Evolutionary conservation across 768 basidiomycete genomes (phyloP).

Genomic region (Lyophyllum decastes): DNA sequence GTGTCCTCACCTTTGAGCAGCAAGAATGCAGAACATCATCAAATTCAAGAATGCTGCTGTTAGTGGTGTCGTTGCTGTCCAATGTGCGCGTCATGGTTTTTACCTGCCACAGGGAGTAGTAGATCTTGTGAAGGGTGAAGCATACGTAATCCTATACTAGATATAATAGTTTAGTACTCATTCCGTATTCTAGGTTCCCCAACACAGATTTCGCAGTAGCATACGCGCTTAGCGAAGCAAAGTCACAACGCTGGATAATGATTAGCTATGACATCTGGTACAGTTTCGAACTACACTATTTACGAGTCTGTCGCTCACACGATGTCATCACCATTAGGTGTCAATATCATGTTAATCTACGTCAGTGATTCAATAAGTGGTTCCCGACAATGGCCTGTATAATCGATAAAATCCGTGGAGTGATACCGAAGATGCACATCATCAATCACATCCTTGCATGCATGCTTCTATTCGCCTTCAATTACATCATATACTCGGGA

Average conservation of each 20-base stretch:
- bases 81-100: constrained; percentile 30
- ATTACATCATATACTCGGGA: constrained; percentile 23
- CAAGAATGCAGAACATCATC: constrained; percentile 24
- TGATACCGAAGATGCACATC: constrained; percentile 31
- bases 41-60: constrained; percentile 29
- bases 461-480: constrained; percentile 23
- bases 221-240: constrained; percentile 6
- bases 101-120: constrained; percentile 23
- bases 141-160: constrained; percentile 14
- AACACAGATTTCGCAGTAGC: constrained; percentile 25
- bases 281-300: neutral
- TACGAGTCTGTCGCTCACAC: too few species aligned
- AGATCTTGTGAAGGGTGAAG: constrained; percentile 28
- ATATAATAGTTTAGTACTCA: neutral
- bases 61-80: constrained; percentile 26
- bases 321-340: constrained; percentile 11
- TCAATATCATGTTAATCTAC: constrained; percentile 22
- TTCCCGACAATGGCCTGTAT: constrained; percentile 15
- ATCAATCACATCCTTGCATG: constrained; percentile 25
- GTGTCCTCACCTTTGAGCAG: constrained; percentile 27
- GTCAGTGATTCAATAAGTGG: constrained; percentile 13
- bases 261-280: constrained; percentile 31
- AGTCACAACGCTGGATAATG: constrained; percentile 17
- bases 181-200: constrained; percentile 15
- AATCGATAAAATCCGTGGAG: constrained; percentile 19